These are phyloP conservation scores for Pholiota molesta DNA, from an alignment of 768 basidiomycete genomes.

Conservation along the genomic window DNA sequence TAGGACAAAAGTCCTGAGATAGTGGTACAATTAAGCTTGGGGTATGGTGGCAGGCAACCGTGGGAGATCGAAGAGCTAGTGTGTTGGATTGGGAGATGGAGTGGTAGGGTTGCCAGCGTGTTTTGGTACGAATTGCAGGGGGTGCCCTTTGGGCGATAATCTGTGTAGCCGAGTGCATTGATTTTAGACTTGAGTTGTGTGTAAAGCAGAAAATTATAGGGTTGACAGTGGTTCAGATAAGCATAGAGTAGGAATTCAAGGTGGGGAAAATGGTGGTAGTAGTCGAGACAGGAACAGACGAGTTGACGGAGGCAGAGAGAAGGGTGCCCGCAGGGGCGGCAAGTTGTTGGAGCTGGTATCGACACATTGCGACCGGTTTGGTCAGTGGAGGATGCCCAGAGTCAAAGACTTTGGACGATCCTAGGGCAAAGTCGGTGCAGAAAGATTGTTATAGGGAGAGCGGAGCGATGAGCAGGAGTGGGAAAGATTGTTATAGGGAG, in stretches of 20 bases:
- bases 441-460: background rate
- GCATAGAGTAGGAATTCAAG: slow-evolving; percentile 35
- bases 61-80: slow-evolving; percentile 42
- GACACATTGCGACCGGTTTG: slow-evolving; percentile 44
- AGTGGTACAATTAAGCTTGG: slow-evolving; percentile 58
- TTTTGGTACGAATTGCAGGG: slow-evolving; percentile 64
- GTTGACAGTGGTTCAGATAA: slow-evolving; percentile 35
- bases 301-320: slow-evolving; percentile 13
- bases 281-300: slow-evolving; percentile 10
- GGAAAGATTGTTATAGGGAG: too few species aligned
- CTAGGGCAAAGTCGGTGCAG: slow-evolving; percentile 33
- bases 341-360: slow-evolving; percentile 18
- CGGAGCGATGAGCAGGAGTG: slow-evolving; percentile 1
- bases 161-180: slow-evolving; percentile 47
- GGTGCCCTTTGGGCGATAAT: slow-evolving; percentile 73
- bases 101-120: slow-evolving; percentile 84
- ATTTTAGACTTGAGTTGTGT: slow-evolving; percentile 28
- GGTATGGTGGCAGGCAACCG: slow-evolving; percentile 54
- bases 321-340: slow-evolving; percentile 26
- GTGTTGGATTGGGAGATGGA: slow-evolving; percentile 42
- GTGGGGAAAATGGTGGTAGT: slow-evolving; percentile 21
- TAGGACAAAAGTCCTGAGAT: slow-evolving; percentile 40
- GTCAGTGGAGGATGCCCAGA: slow-evolving; percentile 40
- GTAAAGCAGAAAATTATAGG: slow-evolving; percentile 31
- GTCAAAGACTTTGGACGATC: slow-evolving; percentile 49